These are phyloP conservation scores for Phyllostachys edulis DNA, from an alignment of 176 grass and related monocot species.

Conservation along the genomic window DNA sequence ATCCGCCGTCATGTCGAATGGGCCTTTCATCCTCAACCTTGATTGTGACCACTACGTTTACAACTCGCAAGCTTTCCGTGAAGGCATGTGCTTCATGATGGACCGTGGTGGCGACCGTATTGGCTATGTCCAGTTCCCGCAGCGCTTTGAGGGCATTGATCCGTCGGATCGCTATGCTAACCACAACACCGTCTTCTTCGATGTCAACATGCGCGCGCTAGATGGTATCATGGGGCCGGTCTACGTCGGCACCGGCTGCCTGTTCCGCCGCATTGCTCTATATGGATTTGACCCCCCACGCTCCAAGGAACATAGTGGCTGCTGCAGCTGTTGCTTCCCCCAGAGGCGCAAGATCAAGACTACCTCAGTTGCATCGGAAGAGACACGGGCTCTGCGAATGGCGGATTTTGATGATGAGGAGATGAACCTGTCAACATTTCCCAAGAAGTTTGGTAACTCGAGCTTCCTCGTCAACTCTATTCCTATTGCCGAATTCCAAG, in stretches of 20 bases:
- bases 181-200: constrained; percentile 98
- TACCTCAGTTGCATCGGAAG: constrained; percentile 46
- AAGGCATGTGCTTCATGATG: constrained; percentile 99
- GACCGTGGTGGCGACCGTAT: constrained; percentile 92
- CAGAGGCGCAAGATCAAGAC: constrained; percentile 53
- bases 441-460: constrained; percentile 97
- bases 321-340: constrained; percentile 88
- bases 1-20: constrained; percentile 97
- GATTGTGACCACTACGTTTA: constrained; percentile 98
- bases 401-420: constrained; percentile 84
- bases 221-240: constrained; percentile 92
- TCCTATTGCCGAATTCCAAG: constrained; percentile 91
- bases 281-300: constrained; percentile 96
- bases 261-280: constrained; percentile 85
- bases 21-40: constrained; percentile 98
- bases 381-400: constrained; percentile 78
- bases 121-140: constrained; percentile 93
- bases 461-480: constrained; percentile 84
- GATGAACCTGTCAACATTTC: constrained; percentile 85
- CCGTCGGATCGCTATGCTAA: constrained; percentile 97
- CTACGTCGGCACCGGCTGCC: constrained; percentile 90
- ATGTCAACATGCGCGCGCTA: constrained; percentile 89
- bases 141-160: constrained; percentile 97
- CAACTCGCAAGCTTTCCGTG: constrained; percentile 91
- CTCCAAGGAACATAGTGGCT: constrained; percentile 77